Evolutionary conservation across 331 rosid species (phyloP).

Genomic region (Rhamnella rubrinervis): DNA sequence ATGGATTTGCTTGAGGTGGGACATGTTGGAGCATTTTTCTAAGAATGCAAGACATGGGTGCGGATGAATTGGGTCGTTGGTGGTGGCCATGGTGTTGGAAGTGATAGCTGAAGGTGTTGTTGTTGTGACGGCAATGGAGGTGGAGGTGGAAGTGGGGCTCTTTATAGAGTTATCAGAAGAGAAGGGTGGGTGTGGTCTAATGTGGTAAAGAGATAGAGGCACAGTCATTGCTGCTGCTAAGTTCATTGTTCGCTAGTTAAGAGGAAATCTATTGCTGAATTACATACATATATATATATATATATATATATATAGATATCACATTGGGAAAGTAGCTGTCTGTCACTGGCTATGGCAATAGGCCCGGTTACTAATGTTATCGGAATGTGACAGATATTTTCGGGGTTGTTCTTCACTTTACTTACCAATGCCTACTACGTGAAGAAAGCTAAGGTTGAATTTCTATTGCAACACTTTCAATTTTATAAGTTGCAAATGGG

Average conservation of each 20-base stretch:
- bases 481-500: too few relatives aligned
- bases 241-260: constrained; percentile 10
- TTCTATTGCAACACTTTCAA: too few relatives aligned
- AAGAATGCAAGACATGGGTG: constrained; percentile 21
- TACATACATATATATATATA: too few relatives aligned
- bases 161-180: background rate
- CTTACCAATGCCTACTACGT: too few relatives aligned
- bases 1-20: constrained; percentile 31
- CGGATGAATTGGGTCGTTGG: constrained; percentile 11
- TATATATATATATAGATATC: too few relatives aligned
- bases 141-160: background rate
- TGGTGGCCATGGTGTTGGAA: background rate
- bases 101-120: background rate
- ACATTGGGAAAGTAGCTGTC: too few relatives aligned
- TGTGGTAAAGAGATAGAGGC: constrained; percentile 18
- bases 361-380: too few relatives aligned
- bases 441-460: too few relatives aligned
- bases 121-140: background rate
- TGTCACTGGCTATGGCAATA: too few relatives aligned
- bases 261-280: background rate
- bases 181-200: background rate
- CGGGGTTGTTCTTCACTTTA: too few relatives aligned
- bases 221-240: constrained; percentile 11
- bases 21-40: constrained; percentile 21
- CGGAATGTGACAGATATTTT: too few relatives aligned